phyloP scores from a whole-genome alignment of 2,329 filamentous ascomycete genomes.

The Neopestalotiopsis sp. region DNA sequence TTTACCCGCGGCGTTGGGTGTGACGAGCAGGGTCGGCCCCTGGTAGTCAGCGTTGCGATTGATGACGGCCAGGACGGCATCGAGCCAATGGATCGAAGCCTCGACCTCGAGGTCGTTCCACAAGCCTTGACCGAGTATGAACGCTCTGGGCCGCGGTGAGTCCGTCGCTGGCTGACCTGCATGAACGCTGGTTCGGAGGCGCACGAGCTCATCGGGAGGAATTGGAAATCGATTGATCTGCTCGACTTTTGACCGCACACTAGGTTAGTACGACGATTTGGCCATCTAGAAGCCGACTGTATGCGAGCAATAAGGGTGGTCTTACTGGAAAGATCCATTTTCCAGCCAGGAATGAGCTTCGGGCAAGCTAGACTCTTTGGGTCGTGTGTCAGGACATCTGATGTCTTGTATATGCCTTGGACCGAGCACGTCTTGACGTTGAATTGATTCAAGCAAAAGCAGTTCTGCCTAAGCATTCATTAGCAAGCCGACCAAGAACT shows the following conservation, averaged over 20 bases:
- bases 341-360: slow-evolving; percentile 35
- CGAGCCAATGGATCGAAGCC: slow-evolving; percentile 46
- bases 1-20: slow-evolving; percentile 50
- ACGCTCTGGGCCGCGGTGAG: slow-evolving; percentile 39
- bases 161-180: slow-evolving; percentile 28
- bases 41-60: slow-evolving; percentile 23
- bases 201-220: slow-evolving; percentile 42
- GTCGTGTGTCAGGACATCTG: slow-evolving; percentile 47
- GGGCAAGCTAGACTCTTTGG: slow-evolving; percentile 45
- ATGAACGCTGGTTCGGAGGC: slow-evolving; percentile 41
- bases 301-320: not conserved
- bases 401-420: slow-evolving; percentile 52
- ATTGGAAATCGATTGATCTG: slow-evolving; percentile 49
- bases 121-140: slow-evolving; percentile 51
- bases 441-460: slow-evolving; percentile 55
- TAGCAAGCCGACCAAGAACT: slow-evolving; percentile 15
- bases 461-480: slow-evolving; percentile 38
- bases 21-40: slow-evolving; percentile 41
- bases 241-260: slow-evolving; percentile 37
- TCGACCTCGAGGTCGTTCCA: slow-evolving; percentile 52
- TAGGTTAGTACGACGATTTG: slow-evolving; percentile 18
- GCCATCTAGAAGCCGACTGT: not conserved
- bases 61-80: slow-evolving; percentile 39
- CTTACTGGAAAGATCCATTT: slow-evolving; percentile 33
- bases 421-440: slow-evolving; percentile 53